Percentiles rank a stretch among this genome's conserved stretches.
Conservation (phyloP, 805 yeast species). For the Pichia eremophila region DNA sequence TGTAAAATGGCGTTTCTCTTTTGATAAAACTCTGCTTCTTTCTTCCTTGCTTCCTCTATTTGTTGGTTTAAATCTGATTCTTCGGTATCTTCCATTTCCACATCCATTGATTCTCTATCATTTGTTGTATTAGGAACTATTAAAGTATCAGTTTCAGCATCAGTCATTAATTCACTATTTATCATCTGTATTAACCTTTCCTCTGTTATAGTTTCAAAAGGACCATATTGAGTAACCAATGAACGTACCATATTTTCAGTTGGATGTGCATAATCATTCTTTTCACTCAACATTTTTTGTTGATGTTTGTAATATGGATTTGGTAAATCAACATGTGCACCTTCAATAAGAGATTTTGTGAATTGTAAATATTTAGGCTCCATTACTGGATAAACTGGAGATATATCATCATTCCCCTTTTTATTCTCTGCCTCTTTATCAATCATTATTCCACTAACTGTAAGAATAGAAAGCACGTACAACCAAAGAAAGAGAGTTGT, state of each 20-base stretch:
- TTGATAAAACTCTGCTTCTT: constrained; percentile 34
- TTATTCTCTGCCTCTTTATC: not conserved
- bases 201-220: constrained; percentile 53
- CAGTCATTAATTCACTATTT: constrained; percentile 8
- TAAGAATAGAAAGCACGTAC: no score
- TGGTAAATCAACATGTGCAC: constrained; percentile 7
- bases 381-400: not conserved
- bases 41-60: constrained; percentile 4
- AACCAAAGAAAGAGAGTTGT: no score
- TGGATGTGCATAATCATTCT: constrained; percentile 14
- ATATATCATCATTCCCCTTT: not conserved
- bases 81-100: not conserved
- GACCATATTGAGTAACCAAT: constrained; percentile 17
- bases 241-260: constrained; percentile 8
- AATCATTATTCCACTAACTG: no score
- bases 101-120: constrained; percentile 11
- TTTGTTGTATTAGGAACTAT: constrained; percentile 10
- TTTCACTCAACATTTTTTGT: not conserved
- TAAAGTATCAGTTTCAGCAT: constrained; percentile 9
- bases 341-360: constrained; percentile 8
- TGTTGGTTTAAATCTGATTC: constrained; percentile 9
- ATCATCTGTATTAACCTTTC: constrained; percentile 41
- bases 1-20: constrained; percentile 45
- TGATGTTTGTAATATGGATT: constrained; percentile 8
- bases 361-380: constrained; percentile 4